Evolutionary conservation across 2,329 filamentous ascomycete genomes (phyloP).

Genomic region (Dactylellina parvicollis): DNA sequence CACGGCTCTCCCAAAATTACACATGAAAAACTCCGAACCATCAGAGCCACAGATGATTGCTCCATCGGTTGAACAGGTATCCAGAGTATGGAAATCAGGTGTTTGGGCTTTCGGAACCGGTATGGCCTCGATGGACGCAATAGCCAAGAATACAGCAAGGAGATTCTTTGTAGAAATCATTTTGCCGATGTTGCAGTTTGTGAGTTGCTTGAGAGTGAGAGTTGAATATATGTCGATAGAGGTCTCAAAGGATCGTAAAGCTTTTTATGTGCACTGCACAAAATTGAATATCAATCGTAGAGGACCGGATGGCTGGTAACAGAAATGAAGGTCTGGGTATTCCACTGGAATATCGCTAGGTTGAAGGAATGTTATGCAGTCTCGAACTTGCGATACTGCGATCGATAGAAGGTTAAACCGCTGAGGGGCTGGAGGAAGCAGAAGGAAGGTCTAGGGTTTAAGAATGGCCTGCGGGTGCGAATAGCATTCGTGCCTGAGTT

Average conservation of each 20-base stretch:
- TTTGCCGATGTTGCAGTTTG: constrained; percentile 21
- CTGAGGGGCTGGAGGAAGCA: constrained; percentile 14
- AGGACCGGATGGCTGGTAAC: constrained; percentile 19
- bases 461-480: constrained; percentile 36
- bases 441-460: constrained; percentile 33
- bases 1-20: constrained; percentile 34
- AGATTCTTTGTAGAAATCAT: constrained; percentile 29
- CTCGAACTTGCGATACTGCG: constrained; percentile 51
- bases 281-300: constrained; percentile 19
- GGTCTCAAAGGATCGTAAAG: constrained; percentile 23
- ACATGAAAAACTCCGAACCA: constrained; percentile 37
- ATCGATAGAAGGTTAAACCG: constrained; percentile 8
- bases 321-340: constrained; percentile 27
- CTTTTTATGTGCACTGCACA: constrained; percentile 39
- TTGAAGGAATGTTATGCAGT: constrained; percentile 45
- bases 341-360: constrained; percentile 29
- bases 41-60: constrained; percentile 32
- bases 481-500: constrained; percentile 22
- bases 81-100: constrained; percentile 16
- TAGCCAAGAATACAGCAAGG: constrained; percentile 16
- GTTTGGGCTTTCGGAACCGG: constrained; percentile 33
- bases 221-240: neutral
- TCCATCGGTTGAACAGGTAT: constrained; percentile 33
- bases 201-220: neutral
- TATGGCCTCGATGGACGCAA: constrained; percentile 22